Base-by-base conservation (phyloP, 1,284 basidiomycete species). In the Laetiporus sulphureus region DNA sequence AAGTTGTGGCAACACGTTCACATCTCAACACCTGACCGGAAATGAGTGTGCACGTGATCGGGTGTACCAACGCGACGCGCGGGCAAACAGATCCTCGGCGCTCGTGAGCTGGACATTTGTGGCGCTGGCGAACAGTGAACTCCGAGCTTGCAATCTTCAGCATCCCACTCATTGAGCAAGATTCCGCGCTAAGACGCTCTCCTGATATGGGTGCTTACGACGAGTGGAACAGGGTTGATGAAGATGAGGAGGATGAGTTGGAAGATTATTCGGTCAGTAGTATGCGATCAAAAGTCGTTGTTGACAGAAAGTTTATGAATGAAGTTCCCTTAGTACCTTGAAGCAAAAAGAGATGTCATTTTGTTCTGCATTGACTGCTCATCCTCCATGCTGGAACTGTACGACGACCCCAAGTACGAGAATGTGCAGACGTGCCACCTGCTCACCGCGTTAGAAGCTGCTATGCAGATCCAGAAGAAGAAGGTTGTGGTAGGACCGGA, bases 311-410 rank as follows among this genome's bases (percentile, higher is more conserved):
- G n/a, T 12, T 3, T 3, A 20, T 12, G 32, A 5, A 24, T 19
- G 12, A 6, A 18, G 11, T 15, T 21, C 30, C 6, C 19, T 7
- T 50, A 91, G 87, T 72, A 75, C 43, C 77, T 79, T 48, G 84
- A 89, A 50, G 78, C 78, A 29, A 80, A 80, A 48, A 75, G 76
- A 46, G 91, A 94, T 56, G 86, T 91, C 31, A 82, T 94, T 38
- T 67, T 97, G 13, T 96, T 97, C 66, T 90, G 87, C 56, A 91
- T 98, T 46, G 94, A 99, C 62, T 91, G 89, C 44, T 94, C 92
- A 0, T 67, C 76, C 31, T 86, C 90, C 11, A 98, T 98, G 93
- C 83, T 89, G 30, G 73, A 68, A 22, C 73, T 84, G 11, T 68
- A 71, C 25, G 79, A 86, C 22, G 77, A 82, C 45, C 72, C 76